Evolutionary conservation across 352 stramenopile genomes (phyloP).

Genomic region (Peronospora destructor): DNA sequence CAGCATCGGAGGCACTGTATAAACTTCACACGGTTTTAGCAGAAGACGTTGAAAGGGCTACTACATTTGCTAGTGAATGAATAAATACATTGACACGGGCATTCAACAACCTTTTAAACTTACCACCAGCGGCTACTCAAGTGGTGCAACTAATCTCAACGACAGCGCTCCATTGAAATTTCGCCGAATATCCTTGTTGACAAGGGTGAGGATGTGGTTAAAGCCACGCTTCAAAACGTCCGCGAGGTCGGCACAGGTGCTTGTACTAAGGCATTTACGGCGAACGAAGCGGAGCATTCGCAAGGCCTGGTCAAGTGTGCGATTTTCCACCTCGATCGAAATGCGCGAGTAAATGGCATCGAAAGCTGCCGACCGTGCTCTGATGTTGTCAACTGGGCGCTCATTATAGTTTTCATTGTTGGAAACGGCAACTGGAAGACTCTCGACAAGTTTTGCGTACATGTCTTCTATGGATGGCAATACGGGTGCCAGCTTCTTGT

Average conservation of each 20-base stretch:
- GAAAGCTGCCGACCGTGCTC: slow-evolving; percentile 32
- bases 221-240: slow-evolving; percentile 32
- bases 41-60: slow-evolving; percentile 6
- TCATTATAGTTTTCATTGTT: slow-evolving; percentile 2
- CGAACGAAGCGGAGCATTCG: slow-evolving; percentile 69
- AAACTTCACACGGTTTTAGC: slow-evolving; percentile 30
- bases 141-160: slow-evolving; percentile 29
- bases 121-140: slow-evolving; percentile 14
- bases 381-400: not conserved
- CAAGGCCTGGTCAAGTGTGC: slow-evolving; percentile 44
- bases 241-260: not conserved
- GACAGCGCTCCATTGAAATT: slow-evolving; percentile 48
- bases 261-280: slow-evolving; percentile 43
- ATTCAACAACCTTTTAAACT: not conserved
- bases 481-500: slow-evolving; percentile 3
- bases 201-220: slow-evolving; percentile 53
- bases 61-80: not conserved
- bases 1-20: slow-evolving; percentile 34
- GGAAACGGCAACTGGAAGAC: slow-evolving; percentile 7
- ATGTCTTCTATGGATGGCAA: slow-evolving; percentile 54
- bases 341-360: slow-evolving; percentile 73
- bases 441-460: slow-evolving; percentile 28
- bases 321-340: slow-evolving; percentile 58
- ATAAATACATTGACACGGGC: not conserved
- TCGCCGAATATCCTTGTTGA: slow-evolving; percentile 46